These are phyloP conservation scores for Ailanthus altissimus DNA, from an alignment of 345 rosid genomes.

Conservation along the genomic window DNA sequence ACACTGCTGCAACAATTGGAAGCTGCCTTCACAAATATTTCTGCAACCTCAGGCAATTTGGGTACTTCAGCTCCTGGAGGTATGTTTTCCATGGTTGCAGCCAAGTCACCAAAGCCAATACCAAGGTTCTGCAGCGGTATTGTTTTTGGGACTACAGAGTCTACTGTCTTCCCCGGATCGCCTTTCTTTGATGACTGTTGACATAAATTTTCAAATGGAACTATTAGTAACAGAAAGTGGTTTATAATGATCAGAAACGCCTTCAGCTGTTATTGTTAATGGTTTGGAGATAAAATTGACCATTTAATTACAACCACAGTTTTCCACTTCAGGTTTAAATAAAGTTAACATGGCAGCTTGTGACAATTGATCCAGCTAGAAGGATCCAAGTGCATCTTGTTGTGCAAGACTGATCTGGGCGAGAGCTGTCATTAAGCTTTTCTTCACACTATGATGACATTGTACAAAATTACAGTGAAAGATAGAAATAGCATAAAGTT, in stretches of 20 bases:
- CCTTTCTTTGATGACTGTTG: conserved; percentile 43
- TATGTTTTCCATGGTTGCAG: conserved; percentile 66
- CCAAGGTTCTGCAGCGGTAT: conserved; percentile 41
- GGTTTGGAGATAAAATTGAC: not conserved
- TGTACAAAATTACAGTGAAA: not conserved
- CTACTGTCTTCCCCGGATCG: conserved; percentile 37
- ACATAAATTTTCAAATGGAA: not conserved
- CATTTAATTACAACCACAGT: not conserved
- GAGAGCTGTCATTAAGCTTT: not conserved
- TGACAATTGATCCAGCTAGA: not conserved
- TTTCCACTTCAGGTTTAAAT: not conserved
- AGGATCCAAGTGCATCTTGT: not conserved
- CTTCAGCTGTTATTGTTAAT: not conserved
- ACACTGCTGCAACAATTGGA: conserved; percentile 69
- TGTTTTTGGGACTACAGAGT: conserved; percentile 35
- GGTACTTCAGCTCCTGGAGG: conserved; percentile 55
- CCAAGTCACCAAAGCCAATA: conserved; percentile 70
- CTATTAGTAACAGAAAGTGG: not conserved
- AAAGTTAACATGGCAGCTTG: not conserved
- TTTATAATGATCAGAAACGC: not conserved
- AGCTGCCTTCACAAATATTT: conserved; percentile 69
- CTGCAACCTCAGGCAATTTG: conserved; percentile 76
- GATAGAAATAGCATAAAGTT: not conserved
- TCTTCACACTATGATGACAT: not conserved
- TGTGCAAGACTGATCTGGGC: not conserved